phyloP scores from a whole-genome alignment of 75 land plant genomes.

The Selaginella moellendorffii region DNA sequence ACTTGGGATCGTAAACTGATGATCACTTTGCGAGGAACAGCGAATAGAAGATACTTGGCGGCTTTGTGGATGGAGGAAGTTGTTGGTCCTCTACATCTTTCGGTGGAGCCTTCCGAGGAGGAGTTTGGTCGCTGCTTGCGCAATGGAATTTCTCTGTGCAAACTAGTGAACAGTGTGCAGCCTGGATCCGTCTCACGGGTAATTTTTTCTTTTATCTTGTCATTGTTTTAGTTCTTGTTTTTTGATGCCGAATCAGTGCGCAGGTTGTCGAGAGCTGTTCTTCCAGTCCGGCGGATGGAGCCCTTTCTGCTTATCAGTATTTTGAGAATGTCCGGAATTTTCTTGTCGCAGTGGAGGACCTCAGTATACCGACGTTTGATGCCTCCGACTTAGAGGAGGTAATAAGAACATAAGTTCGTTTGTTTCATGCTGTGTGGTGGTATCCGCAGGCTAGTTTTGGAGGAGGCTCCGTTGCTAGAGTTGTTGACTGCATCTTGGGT shows the following conservation, averaged over 20 bases:
- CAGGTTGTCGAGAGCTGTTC: not conserved
- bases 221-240: too few relatives aligned
- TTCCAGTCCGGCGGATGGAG: not conserved
- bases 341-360: not conserved
- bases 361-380: constrained; percentile 3
- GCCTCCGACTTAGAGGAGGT: constrained; percentile 7
- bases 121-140: not conserved
- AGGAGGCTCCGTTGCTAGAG: not conserved
- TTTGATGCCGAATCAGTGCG: too few relatives aligned
- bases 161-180: not conserved
- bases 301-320: constrained; percentile 7
- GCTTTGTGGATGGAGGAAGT: constrained; percentile 1
- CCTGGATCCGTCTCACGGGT: constrained; percentile 5
- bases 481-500: not conserved
- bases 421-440: too few relatives aligned
- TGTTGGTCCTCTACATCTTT: not conserved
- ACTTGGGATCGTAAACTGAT: too few relatives aligned
- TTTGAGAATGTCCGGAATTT: constrained; percentile 10
- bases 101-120: constrained; percentile 1
- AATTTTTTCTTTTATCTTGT: too few relatives aligned
- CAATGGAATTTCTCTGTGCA: not conserved
- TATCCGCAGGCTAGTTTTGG: not conserved
- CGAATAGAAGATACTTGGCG: not conserved
- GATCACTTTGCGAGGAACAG: too few relatives aligned
- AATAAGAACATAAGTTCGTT: not conserved